Evolutionary conservation across 2,329 filamentous ascomycete species (phyloP), one percentile per base, ranked within the genome.

Genomic region (Aspergillus aculeatus): DNA sequence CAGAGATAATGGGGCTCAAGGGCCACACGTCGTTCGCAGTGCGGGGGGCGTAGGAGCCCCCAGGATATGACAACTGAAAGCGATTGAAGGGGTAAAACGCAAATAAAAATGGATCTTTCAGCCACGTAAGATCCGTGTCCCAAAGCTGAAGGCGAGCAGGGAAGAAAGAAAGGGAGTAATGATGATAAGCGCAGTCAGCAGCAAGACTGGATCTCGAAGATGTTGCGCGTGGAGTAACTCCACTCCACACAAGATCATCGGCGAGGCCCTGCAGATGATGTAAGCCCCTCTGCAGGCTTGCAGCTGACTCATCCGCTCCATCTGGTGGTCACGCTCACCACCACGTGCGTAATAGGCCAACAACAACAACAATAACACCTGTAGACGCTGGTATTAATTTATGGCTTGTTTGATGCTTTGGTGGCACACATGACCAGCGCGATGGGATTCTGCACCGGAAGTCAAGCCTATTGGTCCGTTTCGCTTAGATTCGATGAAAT

Each of bases 41-140:
- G 59, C 57, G 59, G 56, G 47, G 56, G 51, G 53, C 41, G 53
- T 48, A 21, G 29, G 50, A 57, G 49, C 48, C 56, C 56, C 56
- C 48, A 47, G 56, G 50, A 57, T 52, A 52, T 14, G 19, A 52
- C 24, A 5, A 35, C 38, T 57, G n/a, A 35, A 24, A 35, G 16
- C 41, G 53, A 55, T 57, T 24, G 24, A 50, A 35, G 21, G 26
- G 35, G 47, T 31, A 24, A 48, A 47, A 21, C 14, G n/a, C 53
- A 14, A n/a, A 23, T 41, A 24, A 7, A 55, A 55, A 23, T 19
- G 16, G 24, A 48, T 9, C 44, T 23, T 11, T 31, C 4, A 47
- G 16, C 5, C n/a, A 35, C 32, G 47, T 14, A 21, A 12, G 32
- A 16, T 24, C 16, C 41, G 19, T 47, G 26, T 32, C 26, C 11